phyloP scores from a whole-genome alignment of 331 rosid genomes.

The Dryas integrifolia region DNA sequence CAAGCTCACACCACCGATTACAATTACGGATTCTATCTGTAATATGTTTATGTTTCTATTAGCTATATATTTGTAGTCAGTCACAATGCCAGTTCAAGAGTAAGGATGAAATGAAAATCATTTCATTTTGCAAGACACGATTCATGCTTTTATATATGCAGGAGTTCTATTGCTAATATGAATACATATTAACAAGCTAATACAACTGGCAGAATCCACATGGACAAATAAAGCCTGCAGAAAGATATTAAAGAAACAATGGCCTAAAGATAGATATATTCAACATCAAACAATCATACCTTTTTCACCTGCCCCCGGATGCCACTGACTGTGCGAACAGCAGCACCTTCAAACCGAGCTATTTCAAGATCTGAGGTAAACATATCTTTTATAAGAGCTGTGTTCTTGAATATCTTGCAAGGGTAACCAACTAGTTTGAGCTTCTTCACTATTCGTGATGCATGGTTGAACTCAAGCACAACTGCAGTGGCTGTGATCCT shows the following conservation, averaged over 20 bases:
- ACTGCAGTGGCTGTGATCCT: constrained; percentile 91
- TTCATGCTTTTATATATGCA: not conserved
- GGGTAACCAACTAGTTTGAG: constrained; percentile 90
- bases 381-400: constrained; percentile 88
- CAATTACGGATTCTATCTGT: not conserved
- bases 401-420: constrained; percentile 90
- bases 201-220: constrained; percentile 5
- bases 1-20: not conserved
- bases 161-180: not conserved
- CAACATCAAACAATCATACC: constrained; percentile 43
- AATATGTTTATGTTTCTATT: not conserved
- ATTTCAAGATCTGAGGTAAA: constrained; percentile 90
- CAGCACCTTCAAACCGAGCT: constrained; percentile 95
- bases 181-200: not conserved
- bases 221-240: constrained; percentile 4
- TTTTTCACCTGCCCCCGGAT: constrained; percentile 95
- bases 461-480: constrained; percentile 85
- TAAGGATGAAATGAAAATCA: not conserved
- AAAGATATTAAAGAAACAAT: not conserved
- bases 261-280: not conserved
- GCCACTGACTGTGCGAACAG: constrained; percentile 85
- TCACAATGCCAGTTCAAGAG: constrained; percentile 4
- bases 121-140: not conserved
- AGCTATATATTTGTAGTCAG: not conserved
- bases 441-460: constrained; percentile 76